phyloP scores from a whole-genome alignment of 139 green algal genomes.

The Chlamydomonas asymmetrica region DNA sequence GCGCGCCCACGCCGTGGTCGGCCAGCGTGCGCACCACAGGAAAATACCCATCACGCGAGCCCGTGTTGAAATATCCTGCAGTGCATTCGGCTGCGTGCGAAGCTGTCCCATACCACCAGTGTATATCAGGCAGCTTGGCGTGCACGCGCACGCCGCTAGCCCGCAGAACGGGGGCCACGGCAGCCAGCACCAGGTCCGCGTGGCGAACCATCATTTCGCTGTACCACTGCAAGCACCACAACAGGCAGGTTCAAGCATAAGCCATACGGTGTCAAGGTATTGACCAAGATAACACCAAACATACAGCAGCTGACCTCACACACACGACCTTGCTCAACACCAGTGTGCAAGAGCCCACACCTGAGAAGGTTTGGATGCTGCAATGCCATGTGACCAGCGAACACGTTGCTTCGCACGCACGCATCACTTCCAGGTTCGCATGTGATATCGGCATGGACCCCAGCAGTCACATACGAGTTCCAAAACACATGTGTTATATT shows the following conservation, averaged over 20 bases:
- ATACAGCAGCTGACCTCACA: too few relatives aligned
- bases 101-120: slow-evolving; percentile 62
- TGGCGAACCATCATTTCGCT: slow-evolving; percentile 46
- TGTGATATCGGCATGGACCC: neutral
- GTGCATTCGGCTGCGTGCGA: slow-evolving; percentile 47
- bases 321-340: too few relatives aligned
- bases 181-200: slow-evolving; percentile 44
- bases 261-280: too few relatives aligned
- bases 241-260: too few relatives aligned
- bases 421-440: too few relatives aligned
- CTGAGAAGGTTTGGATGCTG: too few relatives aligned
- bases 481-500: neutral
- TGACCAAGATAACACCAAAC: too few relatives aligned
- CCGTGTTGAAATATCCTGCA: slow-evolving; percentile 48
- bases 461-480: neutral
- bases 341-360: too few relatives aligned
- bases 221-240: slow-evolving; percentile 64
- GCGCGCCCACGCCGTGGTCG: slow-evolving; percentile 25
- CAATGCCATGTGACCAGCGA: too few relatives aligned
- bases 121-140: slow-evolving; percentile 29
- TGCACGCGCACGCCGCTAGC: slow-evolving; percentile 34
- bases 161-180: neutral
- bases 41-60: slow-evolving; percentile 52
- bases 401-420: too few relatives aligned
- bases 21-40: slow-evolving; percentile 40